Evolutionary conservation across 352 stramenopile genomes (phyloP), one percentile per base, ranked within the genome.

Genomic region (Phytophthora constricta): DNA sequence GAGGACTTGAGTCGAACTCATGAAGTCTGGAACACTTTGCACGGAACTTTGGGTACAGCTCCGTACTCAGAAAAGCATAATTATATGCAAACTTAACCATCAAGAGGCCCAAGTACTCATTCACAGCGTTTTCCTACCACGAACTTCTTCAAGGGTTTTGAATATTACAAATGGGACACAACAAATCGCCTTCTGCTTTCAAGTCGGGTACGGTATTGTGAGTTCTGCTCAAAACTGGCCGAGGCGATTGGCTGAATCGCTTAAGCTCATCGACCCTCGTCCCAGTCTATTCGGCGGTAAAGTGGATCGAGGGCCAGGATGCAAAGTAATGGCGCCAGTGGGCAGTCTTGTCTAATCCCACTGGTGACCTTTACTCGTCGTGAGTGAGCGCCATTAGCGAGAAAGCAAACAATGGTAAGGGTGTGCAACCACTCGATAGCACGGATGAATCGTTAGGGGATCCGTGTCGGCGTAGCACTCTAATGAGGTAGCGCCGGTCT

Each of bases 61-160:
- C 82, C 4, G 80, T 89, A 58, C 80, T 86, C 27, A 95, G n/a
- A 11, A 95, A 51, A 7, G 86, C 85, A 65, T 96, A 86, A 48
- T 87, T 90, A 65, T 95, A 94, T 26, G 86, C 83, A 62, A 88
- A 94, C 39, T 91, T 70, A 13, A 92, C 63, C 20, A 79, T 78
- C 9, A 86, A 89, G 11, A 91, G 69, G 25, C 73, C 74, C 37
- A 72, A 53, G 47, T 79, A 89, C 58, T 91, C 84, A 68, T 91
- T 90, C 34, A 89, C 76, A 39, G 81, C 84, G 37, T 89, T 86
- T n/a, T 31, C 81, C 79, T 34, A 98, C 89, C 14, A 95, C 91
- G 56, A 97, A 96, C 57, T 96, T 96, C 65, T 90, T 91, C 22
- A 98, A 68, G 28, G n/a, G n/a, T n/a, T n/a, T n/a, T n/a, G n/a